phyloP scores from a whole-genome alignment of 2,329 filamentous ascomycete species.

The Myrmaecium sp. region DNA sequence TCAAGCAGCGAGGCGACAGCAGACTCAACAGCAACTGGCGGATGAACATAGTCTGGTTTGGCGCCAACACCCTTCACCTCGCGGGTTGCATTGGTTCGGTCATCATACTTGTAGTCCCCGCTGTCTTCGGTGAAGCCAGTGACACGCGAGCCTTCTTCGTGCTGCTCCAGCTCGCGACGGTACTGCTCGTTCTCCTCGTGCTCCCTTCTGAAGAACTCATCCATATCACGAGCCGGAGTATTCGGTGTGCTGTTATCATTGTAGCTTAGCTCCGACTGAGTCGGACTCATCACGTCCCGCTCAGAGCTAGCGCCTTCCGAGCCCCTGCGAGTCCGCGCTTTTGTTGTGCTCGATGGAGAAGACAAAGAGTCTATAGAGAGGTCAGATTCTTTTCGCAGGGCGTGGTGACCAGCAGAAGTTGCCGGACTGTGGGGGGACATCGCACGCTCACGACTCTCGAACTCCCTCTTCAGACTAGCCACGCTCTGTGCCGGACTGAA shows the following conservation, averaged over 20 bases:
- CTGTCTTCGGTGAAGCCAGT: constrained; percentile 35
- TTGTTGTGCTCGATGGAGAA: constrained; percentile 40
- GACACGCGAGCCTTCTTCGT: constrained; percentile 31
- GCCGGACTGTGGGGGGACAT: constrained; percentile 18
- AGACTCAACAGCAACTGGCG: constrained; percentile 61
- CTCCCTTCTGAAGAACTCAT: constrained; percentile 34
- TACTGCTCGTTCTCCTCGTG: constrained; percentile 44
- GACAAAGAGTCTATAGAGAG: constrained; percentile 42
- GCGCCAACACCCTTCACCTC: constrained; percentile 53
- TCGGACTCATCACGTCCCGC: constrained; percentile 28
- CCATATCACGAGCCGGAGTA: constrained; percentile 21
- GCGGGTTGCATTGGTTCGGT: constrained; percentile 42
- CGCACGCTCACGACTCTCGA: no score
- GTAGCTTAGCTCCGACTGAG: no score
- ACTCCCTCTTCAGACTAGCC: no score
- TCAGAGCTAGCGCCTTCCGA: constrained; percentile 36
- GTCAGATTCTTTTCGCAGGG: constrained; percentile 33
- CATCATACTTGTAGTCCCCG: constrained; percentile 37
- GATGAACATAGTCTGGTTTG: constrained; percentile 62
- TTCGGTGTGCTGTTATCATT: constrained; percentile 18
- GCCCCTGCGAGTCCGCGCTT: constrained; percentile 35
- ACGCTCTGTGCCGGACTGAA: constrained; percentile 86
- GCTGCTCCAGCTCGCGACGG: constrained; percentile 26
- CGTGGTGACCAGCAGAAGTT: constrained; percentile 45
- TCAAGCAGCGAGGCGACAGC: constrained; percentile 81